phyloP scores from a whole-genome alignment of 139 green algal genomes.

The Chlamydomonas asymmetrica region DNA sequence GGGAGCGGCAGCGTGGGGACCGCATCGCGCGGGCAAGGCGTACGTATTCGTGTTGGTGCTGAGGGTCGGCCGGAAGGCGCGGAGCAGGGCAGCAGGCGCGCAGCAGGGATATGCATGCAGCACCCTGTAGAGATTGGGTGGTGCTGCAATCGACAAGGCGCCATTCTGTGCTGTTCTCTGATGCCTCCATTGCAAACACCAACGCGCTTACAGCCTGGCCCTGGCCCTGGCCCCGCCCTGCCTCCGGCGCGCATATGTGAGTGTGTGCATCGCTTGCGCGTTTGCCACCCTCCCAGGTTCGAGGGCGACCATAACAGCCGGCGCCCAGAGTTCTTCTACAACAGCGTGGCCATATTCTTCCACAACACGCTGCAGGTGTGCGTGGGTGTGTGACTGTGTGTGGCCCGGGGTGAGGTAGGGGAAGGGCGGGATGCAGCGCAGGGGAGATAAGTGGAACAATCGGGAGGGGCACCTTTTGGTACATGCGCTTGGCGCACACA shows the following conservation, averaged over 20 bases:
- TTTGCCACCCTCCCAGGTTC: conserved; percentile 71
- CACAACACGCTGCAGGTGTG: conserved; percentile 67
- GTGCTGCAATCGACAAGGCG: no score
- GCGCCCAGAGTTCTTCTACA: conserved; percentile 87
- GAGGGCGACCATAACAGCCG: conserved; percentile 93
- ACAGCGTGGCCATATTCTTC: conserved; percentile 84
- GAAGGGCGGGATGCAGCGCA: conserved; percentile 7
- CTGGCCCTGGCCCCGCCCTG: background rate
- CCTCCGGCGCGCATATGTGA: background rate
- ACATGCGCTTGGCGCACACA: background rate
- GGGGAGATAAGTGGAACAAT: background rate
- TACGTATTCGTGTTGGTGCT: no score
- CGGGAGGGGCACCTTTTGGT: background rate
- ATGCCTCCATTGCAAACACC: no score
- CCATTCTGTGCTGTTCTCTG: no score
- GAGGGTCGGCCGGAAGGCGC: no score
- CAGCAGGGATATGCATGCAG: no score
- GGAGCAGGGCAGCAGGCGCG: no score
- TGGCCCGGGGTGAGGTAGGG: background rate
- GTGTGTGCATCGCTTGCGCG: background rate
- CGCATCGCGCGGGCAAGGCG: no score
- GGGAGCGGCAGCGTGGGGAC: background rate
- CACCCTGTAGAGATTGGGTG: no score
- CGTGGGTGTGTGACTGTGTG: background rate
- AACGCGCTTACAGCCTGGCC: no score